These are phyloP conservation scores for Citrullus mucosospermus DNA, from an alignment of 306 rosid genomes.

Conservation along the genomic window DNA sequence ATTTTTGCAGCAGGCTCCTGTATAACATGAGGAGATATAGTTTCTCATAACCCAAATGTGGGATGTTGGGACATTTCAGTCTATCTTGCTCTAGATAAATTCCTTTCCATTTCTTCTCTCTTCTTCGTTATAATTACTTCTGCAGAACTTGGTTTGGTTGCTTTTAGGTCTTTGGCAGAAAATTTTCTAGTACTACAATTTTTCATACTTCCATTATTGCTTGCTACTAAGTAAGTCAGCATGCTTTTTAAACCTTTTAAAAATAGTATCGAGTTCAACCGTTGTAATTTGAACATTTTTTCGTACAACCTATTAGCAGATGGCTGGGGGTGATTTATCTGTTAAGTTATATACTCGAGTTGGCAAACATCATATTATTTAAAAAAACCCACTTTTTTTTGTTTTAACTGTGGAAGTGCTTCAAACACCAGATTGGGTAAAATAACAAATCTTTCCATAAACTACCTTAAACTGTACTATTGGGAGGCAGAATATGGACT, in stretches of 20 bases:
- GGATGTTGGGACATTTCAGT: neutral
- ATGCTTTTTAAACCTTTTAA: too few relatives aligned
- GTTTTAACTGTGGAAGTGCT: too few relatives aligned
- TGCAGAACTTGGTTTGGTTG: neutral
- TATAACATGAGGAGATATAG: constrained; percentile 3
- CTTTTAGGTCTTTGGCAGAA: neutral
- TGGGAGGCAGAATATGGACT: too few relatives aligned
- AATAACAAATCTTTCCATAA: too few relatives aligned
- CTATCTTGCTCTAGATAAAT: neutral
- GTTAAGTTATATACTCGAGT: too few relatives aligned
- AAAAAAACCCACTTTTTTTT: too few relatives aligned
- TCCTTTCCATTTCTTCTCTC: neutral
- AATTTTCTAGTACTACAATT: too few relatives aligned
- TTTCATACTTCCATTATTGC: too few relatives aligned
- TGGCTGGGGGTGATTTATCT: neutral
- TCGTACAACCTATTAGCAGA: neutral
- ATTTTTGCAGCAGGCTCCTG: constrained; percentile 4
- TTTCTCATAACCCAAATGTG: neutral
- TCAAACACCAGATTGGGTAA: too few relatives aligned
- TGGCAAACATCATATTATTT: too few relatives aligned
- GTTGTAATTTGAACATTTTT: neutral
- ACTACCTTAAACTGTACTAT: too few relatives aligned
- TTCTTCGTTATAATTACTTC: neutral
- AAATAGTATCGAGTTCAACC: neutral
- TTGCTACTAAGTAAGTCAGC: too few relatives aligned